These are phyloP conservation scores for Arachis hypogaea DNA, from an alignment of 306 rosid species.

Conservation along the genomic window DNA sequence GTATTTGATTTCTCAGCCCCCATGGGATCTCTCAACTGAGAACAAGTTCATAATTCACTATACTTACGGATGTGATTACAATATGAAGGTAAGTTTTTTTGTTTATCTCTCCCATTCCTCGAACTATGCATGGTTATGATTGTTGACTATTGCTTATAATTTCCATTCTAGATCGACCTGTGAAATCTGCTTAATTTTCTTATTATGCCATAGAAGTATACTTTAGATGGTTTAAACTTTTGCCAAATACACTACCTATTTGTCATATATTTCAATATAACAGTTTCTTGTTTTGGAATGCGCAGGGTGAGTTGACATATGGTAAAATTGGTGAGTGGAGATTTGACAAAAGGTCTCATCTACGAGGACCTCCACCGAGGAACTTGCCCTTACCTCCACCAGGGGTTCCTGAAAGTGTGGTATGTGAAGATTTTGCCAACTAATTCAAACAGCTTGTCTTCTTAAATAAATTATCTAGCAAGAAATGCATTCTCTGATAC, in stretches of 20 bases:
- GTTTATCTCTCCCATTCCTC: constrained; percentile 20
- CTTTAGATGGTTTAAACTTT: constrained; percentile 18
- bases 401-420: constrained; percentile 99
- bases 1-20: constrained; percentile 74
- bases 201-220: constrained; percentile 15
- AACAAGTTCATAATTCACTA: constrained; percentile 83
- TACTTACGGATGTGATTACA: constrained; percentile 93
- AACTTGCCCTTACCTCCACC: constrained; percentile 89
- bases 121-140: constrained; percentile 7
- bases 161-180: neutral
- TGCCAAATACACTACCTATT: neutral
- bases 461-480: constrained; percentile 32
- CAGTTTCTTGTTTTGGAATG: constrained; percentile 29
- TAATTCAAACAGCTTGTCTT: constrained; percentile 16
- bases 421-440: constrained; percentile 50
- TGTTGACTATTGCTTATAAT: constrained; percentile 8
- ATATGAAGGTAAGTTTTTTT: constrained; percentile 62
- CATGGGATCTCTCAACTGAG: constrained; percentile 76
- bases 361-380: constrained; percentile 82
- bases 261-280: constrained; percentile 12
- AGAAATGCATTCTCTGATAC: constrained; percentile 1
- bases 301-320: constrained; percentile 86
- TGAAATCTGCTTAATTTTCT: constrained; percentile 32
- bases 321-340: constrained; percentile 96
- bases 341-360: constrained; percentile 91